Conservation (phyloP, 2,329 filamentous ascomycete genomes). For the Phialophora verrucosa region DNA sequence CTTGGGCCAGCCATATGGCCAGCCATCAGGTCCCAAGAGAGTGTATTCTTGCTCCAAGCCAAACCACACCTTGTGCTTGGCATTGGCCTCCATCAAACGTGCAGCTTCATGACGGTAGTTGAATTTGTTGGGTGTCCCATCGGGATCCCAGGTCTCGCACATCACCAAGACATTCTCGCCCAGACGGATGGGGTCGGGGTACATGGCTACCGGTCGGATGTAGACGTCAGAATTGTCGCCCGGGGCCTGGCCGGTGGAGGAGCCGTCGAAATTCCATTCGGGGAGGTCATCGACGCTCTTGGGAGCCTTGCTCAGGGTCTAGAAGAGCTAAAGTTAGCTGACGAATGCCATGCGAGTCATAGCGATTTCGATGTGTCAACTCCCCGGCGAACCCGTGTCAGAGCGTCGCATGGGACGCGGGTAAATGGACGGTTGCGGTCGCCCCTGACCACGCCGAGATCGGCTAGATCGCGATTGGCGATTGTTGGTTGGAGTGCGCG, state of each 20-base stretch:
- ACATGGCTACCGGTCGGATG: constrained; percentile 87
- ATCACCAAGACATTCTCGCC: constrained; percentile 93
- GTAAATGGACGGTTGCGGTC: constrained; percentile 22
- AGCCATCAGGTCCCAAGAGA: constrained; percentile 80
- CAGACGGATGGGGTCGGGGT: constrained; percentile 87
- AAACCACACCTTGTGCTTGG: constrained; percentile 89
- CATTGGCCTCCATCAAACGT: constrained; percentile 87
- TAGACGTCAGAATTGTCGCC: constrained; percentile 98
- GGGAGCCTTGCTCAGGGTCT: constrained; percentile 69
- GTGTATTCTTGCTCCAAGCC: constrained; percentile 99
- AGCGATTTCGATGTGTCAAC: constrained; percentile 33
- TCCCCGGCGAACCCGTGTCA: constrained; percentile 26
- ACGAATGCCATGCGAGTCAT: constrained; percentile 27
- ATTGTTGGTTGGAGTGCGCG: constrained; percentile 13
- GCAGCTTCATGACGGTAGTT: constrained; percentile 94
- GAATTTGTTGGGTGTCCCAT: constrained; percentile 96
- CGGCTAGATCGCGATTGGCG: constrained; percentile 27
- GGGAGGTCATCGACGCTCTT: constrained; percentile 68
- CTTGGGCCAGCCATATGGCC: constrained; percentile 90
- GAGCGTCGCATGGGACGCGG: constrained; percentile 14
- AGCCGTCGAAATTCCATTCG: constrained; percentile 86
- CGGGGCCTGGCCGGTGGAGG: constrained; percentile 87
- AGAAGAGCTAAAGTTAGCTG: constrained; percentile 34
- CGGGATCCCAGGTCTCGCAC: constrained; percentile 90
- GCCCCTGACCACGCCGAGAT: constrained; percentile 27